Conservation (phyloP, 2,329 filamentous ascomycete genomes). For the Aspergillus sp. region DNA sequence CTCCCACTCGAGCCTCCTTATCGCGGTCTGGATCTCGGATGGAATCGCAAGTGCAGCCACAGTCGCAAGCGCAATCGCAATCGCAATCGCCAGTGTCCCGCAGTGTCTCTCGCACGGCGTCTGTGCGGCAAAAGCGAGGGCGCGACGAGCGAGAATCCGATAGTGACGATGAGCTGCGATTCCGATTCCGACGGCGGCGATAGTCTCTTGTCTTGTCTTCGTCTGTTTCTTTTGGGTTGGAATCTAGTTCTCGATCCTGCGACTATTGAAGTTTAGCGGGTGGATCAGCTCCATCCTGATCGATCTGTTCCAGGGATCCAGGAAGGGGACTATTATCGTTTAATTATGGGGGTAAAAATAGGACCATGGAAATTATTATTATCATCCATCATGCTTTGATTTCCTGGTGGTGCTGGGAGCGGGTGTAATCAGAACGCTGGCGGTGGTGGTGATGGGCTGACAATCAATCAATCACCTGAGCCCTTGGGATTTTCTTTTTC, state of each 20-base stretch:
- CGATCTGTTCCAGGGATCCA: no score
- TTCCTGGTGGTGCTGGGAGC: no score
- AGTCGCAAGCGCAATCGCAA: conserved; percentile 12
- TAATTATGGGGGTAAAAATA: no score
- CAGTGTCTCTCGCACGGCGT: conserved; percentile 9
- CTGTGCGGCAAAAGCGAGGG: conserved; percentile 29
- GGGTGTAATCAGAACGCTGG: neutral
- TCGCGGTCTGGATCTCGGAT: conserved; percentile 1
- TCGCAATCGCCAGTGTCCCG: conserved; percentile 8
- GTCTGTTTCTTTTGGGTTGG: no score
- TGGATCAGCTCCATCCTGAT: neutral
- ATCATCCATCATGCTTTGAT: no score
- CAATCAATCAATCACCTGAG: neutral
- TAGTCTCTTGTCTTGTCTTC: conserved; percentile 1
- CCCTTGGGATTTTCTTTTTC: neutral
- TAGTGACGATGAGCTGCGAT: conserved; percentile 57
- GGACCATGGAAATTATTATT: no score
- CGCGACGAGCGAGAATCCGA: conserved; percentile 49
- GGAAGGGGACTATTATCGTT: no score
- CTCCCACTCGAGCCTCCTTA: no score
- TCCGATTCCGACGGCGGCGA: conserved; percentile 53
- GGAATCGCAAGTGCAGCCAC: neutral
- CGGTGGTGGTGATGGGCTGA: neutral
- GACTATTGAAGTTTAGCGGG: neutral
- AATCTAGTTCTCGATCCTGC: neutral